Evolutionary conservation across 176 grass and related monocot species (phyloP).

Genomic region (Musa beccarii): DNA sequence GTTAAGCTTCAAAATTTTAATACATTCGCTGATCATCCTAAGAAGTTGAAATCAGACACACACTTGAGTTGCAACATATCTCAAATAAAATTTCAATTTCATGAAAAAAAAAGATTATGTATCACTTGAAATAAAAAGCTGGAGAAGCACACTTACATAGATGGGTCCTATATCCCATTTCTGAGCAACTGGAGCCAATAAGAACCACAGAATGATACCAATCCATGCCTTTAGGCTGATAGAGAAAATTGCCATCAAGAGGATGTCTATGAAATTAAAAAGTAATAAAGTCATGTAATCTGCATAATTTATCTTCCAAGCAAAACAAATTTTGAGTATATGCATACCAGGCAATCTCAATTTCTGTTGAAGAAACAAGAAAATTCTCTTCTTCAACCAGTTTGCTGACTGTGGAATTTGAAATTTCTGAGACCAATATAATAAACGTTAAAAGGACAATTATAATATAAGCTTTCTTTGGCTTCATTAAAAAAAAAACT

Average conservation of each 20-base stretch:
- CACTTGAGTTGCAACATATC: not conserved
- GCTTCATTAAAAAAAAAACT: not conserved
- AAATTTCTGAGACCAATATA: slow-evolving; percentile 20
- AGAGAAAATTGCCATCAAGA: slow-evolving; percentile 85
- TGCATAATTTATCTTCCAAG: slow-evolving; percentile 2
- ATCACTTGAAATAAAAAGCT: not conserved
- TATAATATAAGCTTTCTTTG: not conserved
- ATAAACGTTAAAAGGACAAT: not conserved
- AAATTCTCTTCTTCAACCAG: slow-evolving; percentile 59
- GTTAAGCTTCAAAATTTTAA: not conserved
- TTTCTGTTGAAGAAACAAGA: slow-evolving; percentile 72
- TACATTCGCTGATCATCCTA: not conserved
- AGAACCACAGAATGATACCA: slow-evolving; percentile 62
- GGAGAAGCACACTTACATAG: slow-evolving; percentile 58
- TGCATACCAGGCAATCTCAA: slow-evolving; percentile 69
- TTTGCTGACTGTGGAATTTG: slow-evolving; percentile 43
- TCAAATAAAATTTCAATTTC: not conserved
- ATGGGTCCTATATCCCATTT: slow-evolving; percentile 59
- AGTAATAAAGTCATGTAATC: slow-evolving; percentile 17
- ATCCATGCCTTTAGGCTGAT: slow-evolving; percentile 70
- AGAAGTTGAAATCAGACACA: no score
- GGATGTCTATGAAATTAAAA: slow-evolving; percentile 50
- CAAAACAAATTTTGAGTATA: not conserved
- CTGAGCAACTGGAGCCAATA: slow-evolving; percentile 72
- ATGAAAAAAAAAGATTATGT: not conserved